These are phyloP conservation scores for Kondoa subrosea DNA, from an alignment of 768 basidiomycete genomes.

Conservation along the genomic window DNA sequence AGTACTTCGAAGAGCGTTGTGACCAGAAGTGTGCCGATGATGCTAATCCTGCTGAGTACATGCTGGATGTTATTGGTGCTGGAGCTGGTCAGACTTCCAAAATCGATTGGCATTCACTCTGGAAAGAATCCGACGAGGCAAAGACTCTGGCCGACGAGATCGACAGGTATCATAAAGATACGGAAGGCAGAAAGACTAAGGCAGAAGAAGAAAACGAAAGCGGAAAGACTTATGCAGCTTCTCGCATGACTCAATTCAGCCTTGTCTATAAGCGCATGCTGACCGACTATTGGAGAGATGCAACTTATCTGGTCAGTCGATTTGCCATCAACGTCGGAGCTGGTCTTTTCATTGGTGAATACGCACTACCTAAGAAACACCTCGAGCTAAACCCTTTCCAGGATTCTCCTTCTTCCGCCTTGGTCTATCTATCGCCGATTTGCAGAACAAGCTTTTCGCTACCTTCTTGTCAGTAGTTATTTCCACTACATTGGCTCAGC, in stretches of 20 bases:
- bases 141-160: conserved; percentile 35
- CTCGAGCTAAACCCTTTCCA: too few relatives aligned
- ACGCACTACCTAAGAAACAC: too few relatives aligned
- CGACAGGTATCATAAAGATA: conserved; percentile 32
- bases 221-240: conserved; percentile 21
- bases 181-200: conserved; percentile 11
- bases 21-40: conserved; percentile 44
- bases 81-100: conserved; percentile 50
- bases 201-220: conserved; percentile 24
- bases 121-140: conserved; percentile 54
- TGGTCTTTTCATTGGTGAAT: conserved; percentile 28
- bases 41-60: conserved; percentile 62
- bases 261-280: conserved; percentile 29
- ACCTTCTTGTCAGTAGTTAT: conserved; percentile 19
- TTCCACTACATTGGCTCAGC: conserved; percentile 41
- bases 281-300: conserved; percentile 35
- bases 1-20: conserved; percentile 61
- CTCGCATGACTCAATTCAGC: conserved; percentile 13
- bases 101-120: conserved; percentile 71
- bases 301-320: conserved; percentile 30
- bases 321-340: conserved; percentile 20
- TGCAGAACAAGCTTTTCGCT: conserved; percentile 23
- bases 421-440: conserved; percentile 17
- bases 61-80: conserved; percentile 42
- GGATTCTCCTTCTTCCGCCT: conserved; percentile 24